A percentile compares a stretch with the other conserved stretches of the same genome.
Conservation (phyloP, 495 filamentous ascomycete genomes). For the Xylaria castorea region DNA sequence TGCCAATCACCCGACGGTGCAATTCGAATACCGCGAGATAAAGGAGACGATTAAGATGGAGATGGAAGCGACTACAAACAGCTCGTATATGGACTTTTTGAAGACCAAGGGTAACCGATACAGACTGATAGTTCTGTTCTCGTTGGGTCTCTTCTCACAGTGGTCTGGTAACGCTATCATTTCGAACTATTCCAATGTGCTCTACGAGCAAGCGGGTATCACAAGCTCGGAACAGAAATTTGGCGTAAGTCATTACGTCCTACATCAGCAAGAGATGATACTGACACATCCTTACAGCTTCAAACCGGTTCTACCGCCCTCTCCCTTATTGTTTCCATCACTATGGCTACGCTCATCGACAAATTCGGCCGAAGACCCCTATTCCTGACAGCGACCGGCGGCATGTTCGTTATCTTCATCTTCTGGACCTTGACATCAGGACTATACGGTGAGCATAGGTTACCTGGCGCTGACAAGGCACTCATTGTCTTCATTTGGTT, state of each 20-base stretch:
- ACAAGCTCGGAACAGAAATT: conserved; percentile 57
- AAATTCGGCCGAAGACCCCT: conserved; percentile 64
- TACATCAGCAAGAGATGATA: conserved; percentile 19
- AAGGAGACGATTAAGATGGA: conserved; percentile 64
- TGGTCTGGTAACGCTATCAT: conserved; percentile 73
- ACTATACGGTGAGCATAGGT: conserved; percentile 47
- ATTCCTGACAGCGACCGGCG: conserved; percentile 63
- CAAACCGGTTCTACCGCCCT: conserved; percentile 60
- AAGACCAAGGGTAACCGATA: conserved; percentile 73
- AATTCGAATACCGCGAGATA: conserved; percentile 66
- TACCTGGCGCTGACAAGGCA: conserved; percentile 50
- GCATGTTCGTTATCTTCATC: conserved; percentile 65
- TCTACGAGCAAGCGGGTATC: conserved; percentile 66
- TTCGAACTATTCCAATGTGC: conserved; percentile 66
- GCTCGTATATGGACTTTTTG: conserved; percentile 65
- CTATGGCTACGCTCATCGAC: conserved; percentile 66
- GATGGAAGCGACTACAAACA: conserved; percentile 50
- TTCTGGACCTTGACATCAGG: conserved; percentile 59
- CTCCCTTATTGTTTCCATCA: conserved; percentile 59
- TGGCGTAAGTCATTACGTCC: conserved; percentile 40
- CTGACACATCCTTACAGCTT: conserved; percentile 43
- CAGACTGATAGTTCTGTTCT: conserved; percentile 62
- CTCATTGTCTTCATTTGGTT: conserved; percentile 66
- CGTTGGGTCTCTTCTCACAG: conserved; percentile 70
- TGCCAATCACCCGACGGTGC: conserved; percentile 60